These are phyloP conservation scores for Collybiopsis confluens DNA, from an alignment of 768 basidiomycete species.

Conservation along the genomic window DNA sequence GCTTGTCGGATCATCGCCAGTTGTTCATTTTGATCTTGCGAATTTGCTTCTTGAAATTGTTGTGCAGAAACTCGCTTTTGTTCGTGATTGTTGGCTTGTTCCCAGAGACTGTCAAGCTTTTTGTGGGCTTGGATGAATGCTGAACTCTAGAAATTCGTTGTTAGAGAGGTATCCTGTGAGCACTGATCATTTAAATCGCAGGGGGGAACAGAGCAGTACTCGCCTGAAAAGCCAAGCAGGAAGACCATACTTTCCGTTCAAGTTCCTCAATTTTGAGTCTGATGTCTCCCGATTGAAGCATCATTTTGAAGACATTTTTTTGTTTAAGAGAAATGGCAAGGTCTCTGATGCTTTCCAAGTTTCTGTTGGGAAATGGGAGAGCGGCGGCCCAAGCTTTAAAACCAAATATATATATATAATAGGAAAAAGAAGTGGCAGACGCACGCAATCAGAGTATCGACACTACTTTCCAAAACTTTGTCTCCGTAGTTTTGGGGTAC, in stretches of 20 bases:
- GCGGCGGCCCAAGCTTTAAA: not conserved
- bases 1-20: not conserved
- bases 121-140: not conserved
- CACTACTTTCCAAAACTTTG: not conserved
- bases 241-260: slow-evolving; percentile 3
- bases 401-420: not conserved
- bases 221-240: slow-evolving; percentile 1
- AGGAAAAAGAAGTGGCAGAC: not conserved
- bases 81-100: not conserved
- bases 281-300: slow-evolving; percentile 1
- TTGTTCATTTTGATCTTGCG: not conserved
- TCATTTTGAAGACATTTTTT: not conserved
- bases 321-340: not conserved
- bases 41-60: not conserved
- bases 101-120: slow-evolving; percentile 2
- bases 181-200: not conserved
- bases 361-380: not conserved
- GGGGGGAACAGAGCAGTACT: no score
- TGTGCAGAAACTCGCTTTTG: not conserved
- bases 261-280: not conserved
- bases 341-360: slow-evolving; percentile 3
- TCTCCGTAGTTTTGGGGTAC: slow-evolving; percentile 1
- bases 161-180: no score
- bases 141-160: not conserved
- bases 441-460: slow-evolving; percentile 1